Conservation (phyloP, 2,329 filamentous ascomycete species). For the Hyphodiscus sp. region DNA sequence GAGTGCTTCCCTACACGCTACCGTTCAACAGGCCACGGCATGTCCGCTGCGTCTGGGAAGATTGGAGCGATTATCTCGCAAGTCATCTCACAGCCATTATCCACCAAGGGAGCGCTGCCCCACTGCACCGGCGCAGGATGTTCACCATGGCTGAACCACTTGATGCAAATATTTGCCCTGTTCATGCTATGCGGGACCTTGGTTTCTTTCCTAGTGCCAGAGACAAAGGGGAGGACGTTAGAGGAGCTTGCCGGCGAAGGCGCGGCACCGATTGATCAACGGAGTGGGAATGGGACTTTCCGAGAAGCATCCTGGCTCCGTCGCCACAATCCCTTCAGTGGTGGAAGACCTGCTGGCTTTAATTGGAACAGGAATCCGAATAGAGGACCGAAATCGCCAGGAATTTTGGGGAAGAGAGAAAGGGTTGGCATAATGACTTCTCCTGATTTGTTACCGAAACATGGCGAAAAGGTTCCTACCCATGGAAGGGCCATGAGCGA, state of each 20-base stretch:
- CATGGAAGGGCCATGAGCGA: constrained; percentile 9
- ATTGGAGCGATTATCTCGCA: constrained; percentile 63
- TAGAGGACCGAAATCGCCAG: constrained; percentile 13
- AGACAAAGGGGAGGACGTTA: constrained; percentile 68
- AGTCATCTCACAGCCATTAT: constrained; percentile 55
- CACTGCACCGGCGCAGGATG: constrained; percentile 43
- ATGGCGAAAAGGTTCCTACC: not conserved
- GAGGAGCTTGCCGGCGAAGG: constrained; percentile 62
- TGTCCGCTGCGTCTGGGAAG: constrained; percentile 62
- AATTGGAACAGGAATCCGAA: constrained; percentile 6
- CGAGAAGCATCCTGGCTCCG: not conserved
- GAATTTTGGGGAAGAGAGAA: constrained; percentile 15
- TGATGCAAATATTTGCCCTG: constrained; percentile 71
- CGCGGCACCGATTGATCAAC: constrained; percentile 1
- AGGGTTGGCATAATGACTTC: constrained; percentile 24
- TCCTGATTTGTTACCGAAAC: constrained; percentile 16
- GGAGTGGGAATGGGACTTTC: not conserved
- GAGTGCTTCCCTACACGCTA: constrained; percentile 61
- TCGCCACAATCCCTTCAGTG: constrained; percentile 15
- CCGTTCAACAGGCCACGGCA: constrained; percentile 54
- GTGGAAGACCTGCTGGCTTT: constrained; percentile 23
- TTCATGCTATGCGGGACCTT: constrained; percentile 73
- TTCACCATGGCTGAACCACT: constrained; percentile 59
- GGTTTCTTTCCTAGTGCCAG: constrained; percentile 66
- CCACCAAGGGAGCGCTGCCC: constrained; percentile 47